Base-by-base conservation (phyloP, 768 basidiomycete species). In the Dacryopinax spathularia region DNA sequence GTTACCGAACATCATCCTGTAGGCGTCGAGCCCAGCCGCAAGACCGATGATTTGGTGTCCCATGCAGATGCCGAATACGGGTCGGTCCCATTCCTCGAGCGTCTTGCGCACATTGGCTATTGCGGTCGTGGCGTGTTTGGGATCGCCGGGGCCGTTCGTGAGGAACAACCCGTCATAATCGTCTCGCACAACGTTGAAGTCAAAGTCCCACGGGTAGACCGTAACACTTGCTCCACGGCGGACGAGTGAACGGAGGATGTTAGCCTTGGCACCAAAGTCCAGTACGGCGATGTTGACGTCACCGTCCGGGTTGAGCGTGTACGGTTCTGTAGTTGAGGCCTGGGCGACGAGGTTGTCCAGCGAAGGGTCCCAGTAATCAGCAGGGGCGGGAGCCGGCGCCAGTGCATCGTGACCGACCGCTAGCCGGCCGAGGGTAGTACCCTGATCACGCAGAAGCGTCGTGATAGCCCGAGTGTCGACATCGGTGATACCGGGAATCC, bases 1-100 rank as follows among this genome's bases (percentile, higher is more conserved):
- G 74, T 99, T 97, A n/a, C 96, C 96, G 72, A 98, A 99, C 10
- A 87, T 92, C 96, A 99, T 99, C 44, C 96, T 82, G 75, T 98
- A 97, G 20, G 94, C 91, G 68, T 96, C 94, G 62, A 97, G 75
- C 22, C 96, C 95, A 25, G 93, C 95, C 29, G 95, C 96, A 81
- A 99, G 89, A 60, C 95, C 96, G 68, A 99, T 89, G 69, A 99
- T 82, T 75, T 98, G 95, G 73, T 98, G 91, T 60, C 95, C 96
- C 96, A 99, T 98, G 76, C 96, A 99, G 68, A 99, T 94, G 62
- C 96, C 96, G 68, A 98, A 98, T 37, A 98, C 81, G 12, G 96
- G 96, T 72, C 85, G 91, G 72, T 84, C 76, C 95, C 95, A 98
- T 75, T 94, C 91, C 33, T 79, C 69, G 60, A 99, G 75, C 12